Percentiles rank a stretch among this genome's conserved stretches.
These are phyloP conservation scores for Lentinus polychrous DNA, from an alignment of 1,284 basidiomycete genomes.

Conservation along the genomic window DNA sequence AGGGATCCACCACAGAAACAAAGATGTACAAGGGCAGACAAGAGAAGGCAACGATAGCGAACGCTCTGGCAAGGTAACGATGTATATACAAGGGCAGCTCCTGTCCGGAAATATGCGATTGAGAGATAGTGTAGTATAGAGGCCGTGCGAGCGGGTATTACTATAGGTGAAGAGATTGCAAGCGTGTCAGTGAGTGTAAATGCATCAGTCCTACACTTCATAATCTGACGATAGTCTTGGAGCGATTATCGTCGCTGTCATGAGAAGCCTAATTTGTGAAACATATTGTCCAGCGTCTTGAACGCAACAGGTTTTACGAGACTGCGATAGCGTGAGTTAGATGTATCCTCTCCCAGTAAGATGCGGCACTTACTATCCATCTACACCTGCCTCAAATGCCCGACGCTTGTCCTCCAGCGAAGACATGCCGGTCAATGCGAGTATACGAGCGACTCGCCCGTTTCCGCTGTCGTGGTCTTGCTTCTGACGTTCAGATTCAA, in stretches of 20 bases:
- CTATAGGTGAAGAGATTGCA: too few relatives aligned
- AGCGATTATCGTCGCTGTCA: slow-evolving; percentile 14
- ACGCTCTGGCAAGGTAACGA: too few relatives aligned
- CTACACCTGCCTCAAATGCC: slow-evolving; percentile 89
- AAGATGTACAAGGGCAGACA: too few relatives aligned
- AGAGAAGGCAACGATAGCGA: too few relatives aligned
- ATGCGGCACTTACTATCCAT: slow-evolving; percentile 76
- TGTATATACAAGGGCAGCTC: too few relatives aligned
- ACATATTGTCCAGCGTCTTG: slow-evolving; percentile 82
- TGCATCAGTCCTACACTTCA: too few relatives aligned
- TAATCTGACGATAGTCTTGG: too few relatives aligned
- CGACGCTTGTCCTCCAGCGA: slow-evolving; percentile 87
- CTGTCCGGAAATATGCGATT: too few relatives aligned
- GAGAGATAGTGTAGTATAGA: too few relatives aligned
- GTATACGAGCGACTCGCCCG: slow-evolving; percentile 50
- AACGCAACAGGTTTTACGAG: slow-evolving; percentile 90
- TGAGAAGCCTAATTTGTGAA: slow-evolving; percentile 66
- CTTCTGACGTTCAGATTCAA: slow-evolving; percentile 53
- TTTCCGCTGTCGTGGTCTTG: slow-evolving; percentile 9
- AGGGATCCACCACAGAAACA: too few relatives aligned
- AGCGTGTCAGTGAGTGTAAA: too few relatives aligned
- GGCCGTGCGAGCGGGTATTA: too few relatives aligned
- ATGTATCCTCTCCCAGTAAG: slow-evolving; percentile 8
- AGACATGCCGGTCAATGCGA: slow-evolving; percentile 91
- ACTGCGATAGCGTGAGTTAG: slow-evolving; percentile 32